phyloP scores from a whole-genome alignment of 306 rosid species.

The Prunus campanulata region DNA sequence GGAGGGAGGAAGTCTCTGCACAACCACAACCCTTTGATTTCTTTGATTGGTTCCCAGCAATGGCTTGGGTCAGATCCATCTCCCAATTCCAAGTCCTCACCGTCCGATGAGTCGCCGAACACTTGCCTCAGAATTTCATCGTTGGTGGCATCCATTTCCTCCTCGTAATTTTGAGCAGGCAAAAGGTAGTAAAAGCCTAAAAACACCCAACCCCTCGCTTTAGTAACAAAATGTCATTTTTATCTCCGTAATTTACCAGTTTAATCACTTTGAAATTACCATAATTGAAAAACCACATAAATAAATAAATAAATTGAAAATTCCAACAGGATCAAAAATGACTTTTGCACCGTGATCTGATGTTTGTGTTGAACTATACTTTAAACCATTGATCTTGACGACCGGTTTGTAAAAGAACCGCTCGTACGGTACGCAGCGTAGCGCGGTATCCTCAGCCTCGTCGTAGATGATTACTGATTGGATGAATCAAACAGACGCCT shows the following conservation, averaged over 20 bases:
- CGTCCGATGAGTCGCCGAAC: conserved; percentile 64
- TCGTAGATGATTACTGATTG: neutral
- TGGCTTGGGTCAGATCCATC: neutral
- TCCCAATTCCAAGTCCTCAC: conserved; percentile 28
- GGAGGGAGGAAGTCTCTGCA: conserved; percentile 54
- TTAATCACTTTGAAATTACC: no score
- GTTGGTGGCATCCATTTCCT: conserved; percentile 22
- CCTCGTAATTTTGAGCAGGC: neutral
- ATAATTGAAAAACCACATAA: no score
- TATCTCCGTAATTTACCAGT: no score
- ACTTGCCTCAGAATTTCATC: conserved; percentile 42
- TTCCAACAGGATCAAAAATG: no score
- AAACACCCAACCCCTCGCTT: no score
- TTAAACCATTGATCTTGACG: neutral
- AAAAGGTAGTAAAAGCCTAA: neutral
- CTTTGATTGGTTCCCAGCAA: conserved; percentile 35
- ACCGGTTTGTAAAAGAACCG: neutral
- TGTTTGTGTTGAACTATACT: neutral
- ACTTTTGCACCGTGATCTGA: neutral
- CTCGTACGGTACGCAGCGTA: neutral
- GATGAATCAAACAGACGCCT: neutral
- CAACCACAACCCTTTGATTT: conserved; percentile 65
- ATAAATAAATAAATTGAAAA: no score
- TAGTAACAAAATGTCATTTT: no score
- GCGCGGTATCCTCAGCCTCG: neutral